Evolutionary conservation across 2,329 filamentous ascomycete genomes (phyloP).

Genomic region (Claviceps purpurea): DNA sequence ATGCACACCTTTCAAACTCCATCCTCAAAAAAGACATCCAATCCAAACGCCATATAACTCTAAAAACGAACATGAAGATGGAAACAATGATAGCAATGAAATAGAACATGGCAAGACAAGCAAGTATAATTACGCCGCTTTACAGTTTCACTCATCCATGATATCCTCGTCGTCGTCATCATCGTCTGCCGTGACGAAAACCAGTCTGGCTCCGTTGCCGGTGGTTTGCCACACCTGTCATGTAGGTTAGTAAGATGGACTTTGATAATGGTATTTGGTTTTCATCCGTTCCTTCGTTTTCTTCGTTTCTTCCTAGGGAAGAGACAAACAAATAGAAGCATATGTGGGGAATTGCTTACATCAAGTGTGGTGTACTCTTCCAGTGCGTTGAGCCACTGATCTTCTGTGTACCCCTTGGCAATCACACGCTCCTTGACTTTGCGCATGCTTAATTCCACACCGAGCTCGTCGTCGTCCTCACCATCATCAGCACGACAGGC

Average conservation of each 20-base stretch:
- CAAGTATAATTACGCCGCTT: background rate
- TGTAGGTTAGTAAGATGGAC: constrained; percentile 21
- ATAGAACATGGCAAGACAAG: constrained; percentile 5
- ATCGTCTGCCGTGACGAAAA: constrained; percentile 52
- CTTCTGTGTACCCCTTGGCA: constrained; percentile 91
- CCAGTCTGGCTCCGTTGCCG: constrained; percentile 53
- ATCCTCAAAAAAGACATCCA: too few relatives aligned
- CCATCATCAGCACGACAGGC: constrained; percentile 64
- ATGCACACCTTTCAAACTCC: too few relatives aligned
- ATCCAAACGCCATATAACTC: background rate
- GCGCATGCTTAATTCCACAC: constrained; percentile 66
- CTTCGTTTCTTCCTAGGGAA: background rate
- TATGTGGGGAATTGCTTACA: constrained; percentile 45
- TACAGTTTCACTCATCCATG: constrained; percentile 26
- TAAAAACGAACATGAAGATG: background rate
- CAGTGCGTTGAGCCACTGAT: constrained; percentile 76
- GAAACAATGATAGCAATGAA: background rate
- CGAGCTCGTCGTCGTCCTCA: constrained; percentile 35
- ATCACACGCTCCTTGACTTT: constrained; percentile 84
- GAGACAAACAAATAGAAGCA: background rate
- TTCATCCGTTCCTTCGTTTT: background rate
- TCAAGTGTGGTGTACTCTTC: constrained; percentile 81
- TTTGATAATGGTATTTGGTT: too few relatives aligned
- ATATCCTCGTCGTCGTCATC: constrained; percentile 36
- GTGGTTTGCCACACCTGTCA: constrained; percentile 65